Percentiles rank a stretch among this genome's conserved stretches.
These are phyloP conservation scores for Lepidium aucheri DNA, from an alignment of 345 rosid species.

Conservation along the genomic window DNA sequence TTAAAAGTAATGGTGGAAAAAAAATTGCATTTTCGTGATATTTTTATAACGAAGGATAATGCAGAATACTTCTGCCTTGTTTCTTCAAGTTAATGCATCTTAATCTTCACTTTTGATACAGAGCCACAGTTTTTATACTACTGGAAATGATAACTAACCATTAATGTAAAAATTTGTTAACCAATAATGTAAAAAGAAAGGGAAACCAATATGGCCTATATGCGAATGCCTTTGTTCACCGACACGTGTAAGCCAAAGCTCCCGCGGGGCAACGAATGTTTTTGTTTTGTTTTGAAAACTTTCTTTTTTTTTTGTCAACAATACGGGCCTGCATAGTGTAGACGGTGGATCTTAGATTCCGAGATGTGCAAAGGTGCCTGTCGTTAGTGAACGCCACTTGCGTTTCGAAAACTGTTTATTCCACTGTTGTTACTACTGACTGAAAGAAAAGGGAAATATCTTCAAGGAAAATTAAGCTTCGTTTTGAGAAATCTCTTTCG, in stretches of 20 bases:
- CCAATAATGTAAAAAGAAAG: not conserved
- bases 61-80: not conserved
- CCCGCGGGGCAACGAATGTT: not conserved
- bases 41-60: not conserved
- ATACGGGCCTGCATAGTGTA: too few species aligned
- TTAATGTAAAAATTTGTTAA: too few species aligned
- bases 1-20: slow-evolving; percentile 13
- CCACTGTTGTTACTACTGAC: not conserved
- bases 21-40: slow-evolving; percentile 6
- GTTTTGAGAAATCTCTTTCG: not conserved
- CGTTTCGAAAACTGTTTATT: not conserved
- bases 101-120: too few species aligned
- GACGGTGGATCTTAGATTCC: too few species aligned
- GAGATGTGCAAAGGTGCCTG: too few species aligned
- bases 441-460: not conserved
- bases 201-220: not conserved
- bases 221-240: not conserved
- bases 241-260: not conserved
- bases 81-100: not conserved
- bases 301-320: too few species aligned
- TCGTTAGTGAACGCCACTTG: too few species aligned
- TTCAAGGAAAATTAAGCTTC: not conserved
- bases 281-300: too few species aligned
- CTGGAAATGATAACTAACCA: too few species aligned
- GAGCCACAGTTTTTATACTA: too few species aligned